Conservation (phyloP, 129 eudicot genomes). For the Artemisia argyi region DNA sequence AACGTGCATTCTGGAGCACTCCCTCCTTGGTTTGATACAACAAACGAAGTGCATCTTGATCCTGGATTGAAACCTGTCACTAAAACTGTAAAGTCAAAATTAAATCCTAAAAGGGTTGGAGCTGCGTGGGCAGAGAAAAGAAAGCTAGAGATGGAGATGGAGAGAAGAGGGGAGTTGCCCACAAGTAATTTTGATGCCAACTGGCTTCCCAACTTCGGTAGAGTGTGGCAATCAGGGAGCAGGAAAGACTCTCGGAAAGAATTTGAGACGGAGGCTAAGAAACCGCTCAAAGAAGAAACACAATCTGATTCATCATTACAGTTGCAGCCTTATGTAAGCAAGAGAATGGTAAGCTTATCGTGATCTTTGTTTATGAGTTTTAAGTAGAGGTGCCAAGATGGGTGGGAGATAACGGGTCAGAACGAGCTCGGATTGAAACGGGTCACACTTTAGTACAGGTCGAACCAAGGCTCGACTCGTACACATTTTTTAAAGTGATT, state of each 20-base stretch:
- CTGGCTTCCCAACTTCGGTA: constrained; percentile 97
- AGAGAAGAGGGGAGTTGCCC: constrained; percentile 63
- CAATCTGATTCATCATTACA: constrained; percentile 44
- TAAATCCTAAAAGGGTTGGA: constrained; percentile 93
- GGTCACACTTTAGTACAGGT: not conserved
- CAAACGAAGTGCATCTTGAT: constrained; percentile 29
- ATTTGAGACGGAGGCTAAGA: constrained; percentile 52
- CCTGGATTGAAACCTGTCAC: constrained; percentile 11
- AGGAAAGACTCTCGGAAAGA: constrained; percentile 89
- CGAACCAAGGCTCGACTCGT: not conserved
- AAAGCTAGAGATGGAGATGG: constrained; percentile 84
- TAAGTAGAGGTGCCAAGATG: not conserved
- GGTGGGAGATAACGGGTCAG: not conserved
- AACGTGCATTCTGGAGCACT: constrained; percentile 95
- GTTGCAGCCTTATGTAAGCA: constrained; percentile 90
- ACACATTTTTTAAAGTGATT: not conserved
- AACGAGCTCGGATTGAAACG: not conserved
- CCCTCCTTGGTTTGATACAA: constrained; percentile 80
- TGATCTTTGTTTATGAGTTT: not conserved
- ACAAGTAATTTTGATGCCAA: constrained; percentile 48
- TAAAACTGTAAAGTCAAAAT: constrained; percentile 47
- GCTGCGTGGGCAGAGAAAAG: constrained; percentile 99
- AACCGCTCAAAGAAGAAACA: constrained; percentile 32
- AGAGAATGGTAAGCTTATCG: constrained; percentile 59
- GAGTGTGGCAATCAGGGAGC: constrained; percentile 98